These are phyloP conservation scores for Dichotomocladium elegans DNA, from an alignment of 371 early-diverging fungal species.

Conservation along the genomic window DNA sequence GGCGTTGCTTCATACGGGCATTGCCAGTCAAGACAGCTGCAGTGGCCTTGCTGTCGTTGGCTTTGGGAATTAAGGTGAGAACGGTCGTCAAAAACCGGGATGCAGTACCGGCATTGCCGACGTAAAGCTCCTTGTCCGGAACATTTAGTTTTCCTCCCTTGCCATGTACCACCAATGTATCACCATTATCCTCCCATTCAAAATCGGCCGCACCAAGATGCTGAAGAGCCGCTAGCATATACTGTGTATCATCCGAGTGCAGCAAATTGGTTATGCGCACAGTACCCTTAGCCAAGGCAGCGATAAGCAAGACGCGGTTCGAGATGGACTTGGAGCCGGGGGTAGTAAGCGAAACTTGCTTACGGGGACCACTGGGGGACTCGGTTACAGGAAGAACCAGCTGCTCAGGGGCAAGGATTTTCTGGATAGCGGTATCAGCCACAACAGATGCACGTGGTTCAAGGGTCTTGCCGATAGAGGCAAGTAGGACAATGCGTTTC, in stretches of 20 bases:
- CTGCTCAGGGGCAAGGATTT: constrained; percentile 77
- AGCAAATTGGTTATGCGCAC: constrained; percentile 85
- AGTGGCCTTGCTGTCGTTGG: constrained; percentile 25
- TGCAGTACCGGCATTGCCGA: constrained; percentile 98
- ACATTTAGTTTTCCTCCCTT: constrained; percentile 72
- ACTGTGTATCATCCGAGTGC: constrained; percentile 97
- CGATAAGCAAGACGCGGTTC: constrained; percentile 91
- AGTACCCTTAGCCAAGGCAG: constrained; percentile 84
- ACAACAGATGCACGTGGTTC: constrained; percentile 83
- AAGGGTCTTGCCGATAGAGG: constrained; percentile 79
- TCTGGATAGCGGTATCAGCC: constrained; percentile 77
- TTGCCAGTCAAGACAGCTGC: constrained; percentile 89
- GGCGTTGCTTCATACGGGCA: constrained; percentile 96
- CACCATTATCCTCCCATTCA: constrained; percentile 91
- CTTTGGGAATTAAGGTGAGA: constrained; percentile 66
- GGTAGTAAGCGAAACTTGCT: constrained; percentile 63
- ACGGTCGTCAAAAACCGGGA: constrained; percentile 93
- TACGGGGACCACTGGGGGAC: constrained; percentile 36
- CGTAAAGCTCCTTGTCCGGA: constrained; percentile 79
- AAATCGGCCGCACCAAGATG: constrained; percentile 83
- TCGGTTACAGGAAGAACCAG: constrained; percentile 64
- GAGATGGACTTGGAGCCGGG: constrained; percentile 97
- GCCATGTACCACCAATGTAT: constrained; percentile 84
- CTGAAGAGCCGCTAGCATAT: constrained; percentile 91
- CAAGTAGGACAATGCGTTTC: constrained; percentile 90